These are phyloP conservation scores for Trichoderma polysporum DNA, from an alignment of 2,329 filamentous ascomycete genomes.

Conservation along the genomic window DNA sequence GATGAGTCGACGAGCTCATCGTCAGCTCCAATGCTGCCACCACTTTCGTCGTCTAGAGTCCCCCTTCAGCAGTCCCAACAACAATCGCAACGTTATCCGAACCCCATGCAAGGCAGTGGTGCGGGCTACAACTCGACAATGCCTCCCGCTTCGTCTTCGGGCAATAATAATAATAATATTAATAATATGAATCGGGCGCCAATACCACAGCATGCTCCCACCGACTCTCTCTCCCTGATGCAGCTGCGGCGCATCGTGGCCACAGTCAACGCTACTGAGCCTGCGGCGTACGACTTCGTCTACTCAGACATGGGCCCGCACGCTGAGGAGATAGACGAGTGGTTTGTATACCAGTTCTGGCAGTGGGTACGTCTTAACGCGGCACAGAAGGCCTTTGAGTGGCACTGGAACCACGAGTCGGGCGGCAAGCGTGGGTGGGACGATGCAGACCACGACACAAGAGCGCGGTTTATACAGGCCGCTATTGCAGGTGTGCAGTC, in stretches of 20 bases:
- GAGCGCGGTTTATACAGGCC: constrained; percentile 56
- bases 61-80: constrained; percentile 21
- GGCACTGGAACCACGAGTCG: constrained; percentile 64
- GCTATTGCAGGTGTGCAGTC: constrained; percentile 48
- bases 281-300: constrained; percentile 79
- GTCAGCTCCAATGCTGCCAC: constrained; percentile 33
- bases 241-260: constrained; percentile 72
- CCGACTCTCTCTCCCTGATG: constrained; percentile 71
- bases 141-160: neutral
- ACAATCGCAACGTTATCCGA: constrained; percentile 13
- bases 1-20: constrained; percentile 39
- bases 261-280: constrained; percentile 69
- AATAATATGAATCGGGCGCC: constrained; percentile 28
- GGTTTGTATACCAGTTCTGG: constrained; percentile 90
- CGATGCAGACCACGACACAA: constrained; percentile 57
- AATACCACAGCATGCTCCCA: constrained; percentile 45
- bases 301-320: constrained; percentile 73
- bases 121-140: neutral
- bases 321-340: constrained; percentile 91
- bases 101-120: neutral
- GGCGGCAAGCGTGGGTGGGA: constrained; percentile 57
- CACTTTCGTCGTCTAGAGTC: constrained; percentile 23
- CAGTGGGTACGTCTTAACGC: constrained; percentile 78
- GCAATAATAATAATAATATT: constrained; percentile 21
- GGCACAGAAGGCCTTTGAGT: constrained; percentile 74